Base-by-base conservation (phyloP, 202 grass and related monocot genomes). In the Carex arenaria region DNA sequence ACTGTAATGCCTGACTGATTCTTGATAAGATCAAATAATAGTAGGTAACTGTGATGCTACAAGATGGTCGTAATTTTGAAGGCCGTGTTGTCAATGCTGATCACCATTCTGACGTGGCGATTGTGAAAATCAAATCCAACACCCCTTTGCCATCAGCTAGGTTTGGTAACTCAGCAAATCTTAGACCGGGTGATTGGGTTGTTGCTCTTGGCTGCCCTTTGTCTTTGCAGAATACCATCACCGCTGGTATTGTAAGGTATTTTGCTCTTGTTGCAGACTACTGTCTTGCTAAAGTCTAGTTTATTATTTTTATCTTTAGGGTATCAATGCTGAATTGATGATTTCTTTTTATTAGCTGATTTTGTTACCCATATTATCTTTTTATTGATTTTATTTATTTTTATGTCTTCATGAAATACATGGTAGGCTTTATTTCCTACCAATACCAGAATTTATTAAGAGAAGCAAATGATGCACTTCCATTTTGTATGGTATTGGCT, bases 191-290 rank as follows among this genome's bases (percentile, higher is more conserved):
- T 67, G 93, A 98, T 64, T 92, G 88, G 86, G 93, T 98, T 88
- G 79, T 95, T 67, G 67, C 93, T 81, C 73, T 98, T 20, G 96
- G 96, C 14, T 92, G 88, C 69, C 91, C 96, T 79, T 86, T 88
- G 65, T 89, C 85, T 85, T 89, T 98, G 83, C 88, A 90, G 80
- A 98, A 98, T 69, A 98, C 95, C 63, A 83, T 98, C 84, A 95
- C 96, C 68, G 84, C 93, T 93, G 93, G 96, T 78, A 98, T 98
- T 86, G 84, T 95, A 67, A 98, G 93, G 96, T 92, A 88, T 38
- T 69, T 74, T 64, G 22, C 28, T 57, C 20, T 32, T 19, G 57
- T 20, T 54, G 8, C 26, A 20, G 59, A 10, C 49, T 42, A 43
- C 54, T 45, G 57, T 86, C 80, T 54, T 82, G 55, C 47, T 28